These are phyloP conservation scores for Anisodus tanguticus DNA, from an alignment of 257 asterid species.

Conservation along the genomic window DNA sequence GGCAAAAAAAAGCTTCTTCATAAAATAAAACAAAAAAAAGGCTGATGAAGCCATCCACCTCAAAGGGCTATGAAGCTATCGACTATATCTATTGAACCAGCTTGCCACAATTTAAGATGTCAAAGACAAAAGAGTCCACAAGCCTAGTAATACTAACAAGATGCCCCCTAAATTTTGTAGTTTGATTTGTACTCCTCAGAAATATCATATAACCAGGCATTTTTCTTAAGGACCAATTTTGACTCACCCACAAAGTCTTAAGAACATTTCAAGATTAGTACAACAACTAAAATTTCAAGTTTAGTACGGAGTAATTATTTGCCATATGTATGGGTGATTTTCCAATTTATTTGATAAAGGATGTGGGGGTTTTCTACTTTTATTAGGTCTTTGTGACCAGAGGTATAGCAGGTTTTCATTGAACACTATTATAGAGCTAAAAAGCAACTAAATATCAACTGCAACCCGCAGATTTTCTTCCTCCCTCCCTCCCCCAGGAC, in stretches of 20 bases:
- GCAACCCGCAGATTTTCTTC: not conserved
- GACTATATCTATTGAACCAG: slow-evolving; percentile 10
- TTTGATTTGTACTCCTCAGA: not conserved
- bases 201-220: not conserved
- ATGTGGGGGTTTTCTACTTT: not conserved
- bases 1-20: no score
- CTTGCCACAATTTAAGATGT: not conserved
- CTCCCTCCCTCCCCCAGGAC: not conserved
- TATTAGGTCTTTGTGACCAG: not conserved
- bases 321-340: not conserved
- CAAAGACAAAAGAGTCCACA: slow-evolving; percentile 10
- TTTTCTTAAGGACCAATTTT: not conserved
- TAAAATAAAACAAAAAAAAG: not conserved
- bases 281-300: no score
- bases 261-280: not conserved
- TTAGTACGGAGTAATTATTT: not conserved
- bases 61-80: not conserved
- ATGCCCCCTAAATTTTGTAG: not conserved
- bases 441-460: not conserved
- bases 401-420: not conserved
- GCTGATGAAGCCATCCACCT: not conserved
- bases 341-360: not conserved
- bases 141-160: slow-evolving; percentile 3
- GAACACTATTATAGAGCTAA: not conserved
- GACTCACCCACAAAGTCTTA: not conserved